These are phyloP conservation scores for Cutaneotrichosporon arboriforme DNA, from an alignment of 1,284 basidiomycete genomes.

Conservation along the genomic window DNA sequence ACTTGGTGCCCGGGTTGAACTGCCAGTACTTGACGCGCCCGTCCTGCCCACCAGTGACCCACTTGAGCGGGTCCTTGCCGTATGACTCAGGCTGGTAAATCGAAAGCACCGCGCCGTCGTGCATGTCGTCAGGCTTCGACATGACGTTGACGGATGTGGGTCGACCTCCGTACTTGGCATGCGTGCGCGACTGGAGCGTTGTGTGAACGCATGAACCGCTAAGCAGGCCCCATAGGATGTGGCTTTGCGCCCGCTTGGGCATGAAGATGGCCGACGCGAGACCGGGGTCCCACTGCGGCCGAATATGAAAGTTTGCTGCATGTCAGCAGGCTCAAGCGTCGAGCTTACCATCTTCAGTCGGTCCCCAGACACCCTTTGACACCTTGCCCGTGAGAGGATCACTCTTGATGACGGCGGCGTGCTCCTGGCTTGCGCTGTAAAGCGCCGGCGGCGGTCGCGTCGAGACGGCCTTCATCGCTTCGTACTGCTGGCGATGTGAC, in stretches of 20 bases:
- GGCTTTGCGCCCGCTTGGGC: conserved; percentile 29
- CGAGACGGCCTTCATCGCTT: conserved; percentile 36
- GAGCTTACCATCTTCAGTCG: conserved; percentile 36
- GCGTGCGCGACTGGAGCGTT: conserved; percentile 31
- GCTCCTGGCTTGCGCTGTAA: conserved; percentile 33
- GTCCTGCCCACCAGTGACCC: conserved; percentile 42
- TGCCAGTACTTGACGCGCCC: conserved; percentile 45
- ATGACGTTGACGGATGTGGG: conserved; percentile 35
- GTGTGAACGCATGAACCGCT: conserved; percentile 42
- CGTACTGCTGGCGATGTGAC: conserved; percentile 41
- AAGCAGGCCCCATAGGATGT: conserved; percentile 40
- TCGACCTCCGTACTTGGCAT: conserved; percentile 33
- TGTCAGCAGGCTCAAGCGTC: conserved; percentile 1
- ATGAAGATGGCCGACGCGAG: conserved; percentile 28
- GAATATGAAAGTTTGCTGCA: conserved; percentile 39
- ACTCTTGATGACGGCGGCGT: conserved; percentile 37
- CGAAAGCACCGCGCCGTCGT: conserved; percentile 31
- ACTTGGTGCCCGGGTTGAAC: conserved; percentile 22
- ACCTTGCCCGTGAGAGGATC: conserved; percentile 45
- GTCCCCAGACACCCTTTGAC: conserved; percentile 45
- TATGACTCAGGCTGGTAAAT: conserved; percentile 28
- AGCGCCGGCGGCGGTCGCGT: conserved; percentile 39
- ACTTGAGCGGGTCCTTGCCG: conserved; percentile 21
- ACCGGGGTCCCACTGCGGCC: conserved; percentile 31
- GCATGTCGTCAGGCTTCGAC: conserved; percentile 24